These are phyloP conservation scores for Pelargonium myrrhifolium DNA, from an alignment of 441 rosid genomes.

Conservation along the genomic window DNA sequence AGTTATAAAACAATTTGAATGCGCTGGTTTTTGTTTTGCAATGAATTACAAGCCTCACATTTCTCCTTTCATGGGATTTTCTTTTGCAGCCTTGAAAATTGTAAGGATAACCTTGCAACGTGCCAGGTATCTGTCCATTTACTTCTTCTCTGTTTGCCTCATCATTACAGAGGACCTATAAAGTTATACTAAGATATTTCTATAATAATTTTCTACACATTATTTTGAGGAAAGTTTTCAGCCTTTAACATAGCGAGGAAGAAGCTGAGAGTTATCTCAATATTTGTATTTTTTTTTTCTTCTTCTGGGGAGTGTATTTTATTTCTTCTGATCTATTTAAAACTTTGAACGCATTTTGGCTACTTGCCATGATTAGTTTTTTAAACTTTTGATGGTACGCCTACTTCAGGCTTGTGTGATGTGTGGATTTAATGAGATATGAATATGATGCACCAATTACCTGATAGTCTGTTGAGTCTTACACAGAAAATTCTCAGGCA, in stretches of 20 bases:
- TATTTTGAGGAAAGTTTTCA: background rate
- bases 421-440: background rate
- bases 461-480: background rate
- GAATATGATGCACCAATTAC: background rate
- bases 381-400: background rate
- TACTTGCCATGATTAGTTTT: background rate
- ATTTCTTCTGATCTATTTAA: background rate
- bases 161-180: background rate
- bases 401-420: too few species aligned
- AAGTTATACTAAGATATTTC: background rate
- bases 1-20: background rate
- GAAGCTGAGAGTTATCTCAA: background rate
- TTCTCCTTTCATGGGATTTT: conserved; percentile 12
- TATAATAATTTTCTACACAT: background rate
- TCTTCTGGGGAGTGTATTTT: background rate
- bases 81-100: conserved; percentile 69
- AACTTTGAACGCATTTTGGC: background rate
- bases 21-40: background rate
- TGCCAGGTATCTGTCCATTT: conserved; percentile 54
- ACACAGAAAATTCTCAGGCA: background rate
- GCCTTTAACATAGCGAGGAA: background rate
- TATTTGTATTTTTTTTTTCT: too few species aligned
- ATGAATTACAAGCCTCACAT: conserved; percentile 1
- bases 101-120: conserved; percentile 64
- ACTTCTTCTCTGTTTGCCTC: background rate